Base-by-base conservation (phyloP, 2,329 filamentous ascomycete genomes). In the Fusarium fujikuroi region DNA sequence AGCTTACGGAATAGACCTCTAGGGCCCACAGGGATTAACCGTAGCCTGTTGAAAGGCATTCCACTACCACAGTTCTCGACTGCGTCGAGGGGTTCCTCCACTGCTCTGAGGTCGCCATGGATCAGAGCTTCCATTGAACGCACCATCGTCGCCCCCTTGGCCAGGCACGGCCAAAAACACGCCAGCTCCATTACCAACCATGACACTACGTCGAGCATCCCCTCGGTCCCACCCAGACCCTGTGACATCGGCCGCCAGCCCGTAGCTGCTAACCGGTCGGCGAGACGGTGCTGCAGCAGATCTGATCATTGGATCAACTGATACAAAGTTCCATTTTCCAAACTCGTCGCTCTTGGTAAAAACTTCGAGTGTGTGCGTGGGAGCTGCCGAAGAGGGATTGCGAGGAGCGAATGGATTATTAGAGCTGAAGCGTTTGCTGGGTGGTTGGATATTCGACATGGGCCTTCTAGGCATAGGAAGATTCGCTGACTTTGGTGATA, bases 301-400 rank as follows among this genome's bases (percentile, higher is more conserved):
- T 52, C 39, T 71, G 52, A 80, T 69, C 65, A 80, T 66, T 65
- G 79, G 82, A 75, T 79, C 79, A 64, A 90, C 84, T 62, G 86
- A 85, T 53, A 87, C 84, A 77, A 89, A 89, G 61, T 87, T 88
- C 89, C 89, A 91, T 74, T 88, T 85, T 44, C 88, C 81, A 69
- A 87, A 85, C 73, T 90, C 87, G 59, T 89, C 86, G 69, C 86
- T 85, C 80, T 90, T 90, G 63, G 87, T 89, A 70, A 89, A 91
- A 28, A 91, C 85, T 72, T 90, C 88, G 36, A 91, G 86, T 11
- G 86, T 88, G 64, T 88, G 86, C 12, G 85, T 87, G 10, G 88
- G 77, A n/a, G 69, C 83, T 39, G 82, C 76, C 25, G 80, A 78
- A 12, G 79, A 75, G 11, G 76, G 76, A 14, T 75, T 76, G 30